These are phyloP conservation scores for Penstemon barbatus DNA, from an alignment of 257 asterid genomes.

Conservation along the genomic window DNA sequence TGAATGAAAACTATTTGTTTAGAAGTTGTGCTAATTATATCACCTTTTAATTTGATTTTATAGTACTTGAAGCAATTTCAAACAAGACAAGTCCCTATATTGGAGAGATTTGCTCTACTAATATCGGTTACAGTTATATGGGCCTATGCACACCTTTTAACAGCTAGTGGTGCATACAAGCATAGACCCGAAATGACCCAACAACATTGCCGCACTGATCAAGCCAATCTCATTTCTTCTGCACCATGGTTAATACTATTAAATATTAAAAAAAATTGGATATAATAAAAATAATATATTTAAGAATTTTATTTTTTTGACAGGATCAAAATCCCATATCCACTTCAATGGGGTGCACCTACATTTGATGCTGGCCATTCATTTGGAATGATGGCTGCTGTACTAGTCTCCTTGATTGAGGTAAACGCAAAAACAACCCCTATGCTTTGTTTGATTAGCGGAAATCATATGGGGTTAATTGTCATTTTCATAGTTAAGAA, in stretches of 20 bases:
- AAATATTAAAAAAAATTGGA: too few species aligned
- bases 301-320: not conserved
- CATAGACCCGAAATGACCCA: constrained; percentile 77
- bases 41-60: constrained; percentile 10
- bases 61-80: constrained; percentile 92
- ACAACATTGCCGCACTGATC: constrained; percentile 76
- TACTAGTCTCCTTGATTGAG: constrained; percentile 89
- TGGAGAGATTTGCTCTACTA: constrained; percentile 84
- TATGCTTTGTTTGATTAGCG: too few species aligned
- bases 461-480: too few species aligned
- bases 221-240: constrained; percentile 72
- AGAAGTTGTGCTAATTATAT: not conserved
- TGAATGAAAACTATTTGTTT: not conserved
- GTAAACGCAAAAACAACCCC: constrained; percentile 33
- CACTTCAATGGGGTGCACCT: constrained; percentile 99
- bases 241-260: constrained; percentile 75
- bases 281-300: too few species aligned
- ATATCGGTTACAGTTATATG: constrained; percentile 73
- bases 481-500: too few species aligned
- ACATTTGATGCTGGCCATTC: constrained; percentile 96
- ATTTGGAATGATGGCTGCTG: constrained; percentile 98
- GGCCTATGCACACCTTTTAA: constrained; percentile 96
- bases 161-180: constrained; percentile 94
- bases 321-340: constrained; percentile 94
- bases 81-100: constrained; percentile 58